A percentile compares a stretch with the other conserved stretches of the same genome.
These are phyloP conservation scores for Apiospora marii DNA, from an alignment of 2,329 filamentous ascomycete species.

Conservation along the genomic window DNA sequence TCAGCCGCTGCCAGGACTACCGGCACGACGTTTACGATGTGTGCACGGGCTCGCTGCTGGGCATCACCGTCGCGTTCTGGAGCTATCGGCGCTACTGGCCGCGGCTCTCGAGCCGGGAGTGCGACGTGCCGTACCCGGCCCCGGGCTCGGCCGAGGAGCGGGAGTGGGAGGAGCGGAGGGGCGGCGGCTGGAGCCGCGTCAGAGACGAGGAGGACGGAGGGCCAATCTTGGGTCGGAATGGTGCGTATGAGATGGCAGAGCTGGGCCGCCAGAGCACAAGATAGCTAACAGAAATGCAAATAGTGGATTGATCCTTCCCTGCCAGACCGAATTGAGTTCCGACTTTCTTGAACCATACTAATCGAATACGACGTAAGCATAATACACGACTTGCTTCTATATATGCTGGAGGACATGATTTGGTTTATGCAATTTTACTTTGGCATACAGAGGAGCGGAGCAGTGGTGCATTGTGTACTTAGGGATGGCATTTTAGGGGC, in stretches of 20 bases:
- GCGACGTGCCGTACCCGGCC: slow-evolving; percentile 64
- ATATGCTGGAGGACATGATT: not conserved
- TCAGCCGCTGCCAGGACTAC: slow-evolving; percentile 74
- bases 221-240: slow-evolving; percentile 39
- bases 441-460: not conserved
- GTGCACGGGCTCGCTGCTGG: slow-evolving; percentile 66
- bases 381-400: not conserved
- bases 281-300: slow-evolving; percentile 20
- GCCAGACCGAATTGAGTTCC: not conserved
- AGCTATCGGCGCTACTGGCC: slow-evolving; percentile 73
- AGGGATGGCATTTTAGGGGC: not conserved
- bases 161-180: slow-evolving; percentile 32
- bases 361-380: not conserved
- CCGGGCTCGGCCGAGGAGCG: slow-evolving; percentile 44
- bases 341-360: not conserved
- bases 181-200: slow-evolving; percentile 51
- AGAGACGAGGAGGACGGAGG: slow-evolving; percentile 62
- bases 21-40: slow-evolving; percentile 77
- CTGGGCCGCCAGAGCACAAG: not conserved
- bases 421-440: not conserved
- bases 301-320: slow-evolving; percentile 22
- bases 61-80: slow-evolving; percentile 68
- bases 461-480: not conserved
- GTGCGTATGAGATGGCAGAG: slow-evolving; percentile 38
- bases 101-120: slow-evolving; percentile 57